Conservation (phyloP, 2,329 filamentous ascomycete genomes). For the Spiromastix sp. region DNA sequence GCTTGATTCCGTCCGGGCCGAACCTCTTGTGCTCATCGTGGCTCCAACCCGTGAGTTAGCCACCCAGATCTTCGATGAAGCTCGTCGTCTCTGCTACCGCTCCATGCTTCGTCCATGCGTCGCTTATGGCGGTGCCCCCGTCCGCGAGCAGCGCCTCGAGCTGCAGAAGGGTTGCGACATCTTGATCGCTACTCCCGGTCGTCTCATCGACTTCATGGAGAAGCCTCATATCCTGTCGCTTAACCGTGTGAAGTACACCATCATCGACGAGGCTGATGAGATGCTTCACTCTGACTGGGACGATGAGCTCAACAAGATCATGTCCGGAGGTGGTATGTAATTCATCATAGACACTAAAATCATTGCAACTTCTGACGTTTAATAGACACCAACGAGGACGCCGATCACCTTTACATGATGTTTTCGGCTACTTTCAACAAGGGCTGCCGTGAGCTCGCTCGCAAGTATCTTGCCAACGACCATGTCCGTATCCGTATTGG, state of each 20-base stretch:
- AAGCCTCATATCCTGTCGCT: conserved; percentile 40
- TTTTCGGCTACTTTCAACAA: conserved; percentile 95
- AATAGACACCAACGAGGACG: conserved; percentile 62
- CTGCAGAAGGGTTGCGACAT: conserved; percentile 80
- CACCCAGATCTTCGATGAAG: conserved; percentile 89
- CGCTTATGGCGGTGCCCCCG: conserved; percentile 72
- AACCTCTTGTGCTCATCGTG: conserved; percentile 79
- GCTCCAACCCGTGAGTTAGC: conserved; percentile 83
- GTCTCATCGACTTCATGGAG: conserved; percentile 73
- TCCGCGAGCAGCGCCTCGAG: conserved; percentile 59
- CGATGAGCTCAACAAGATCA: conserved; percentile 61
- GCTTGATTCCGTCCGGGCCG: conserved; percentile 53
- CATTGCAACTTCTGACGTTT: conserved; percentile 5
- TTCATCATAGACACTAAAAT: not conserved
- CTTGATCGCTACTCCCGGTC: conserved; percentile 77
- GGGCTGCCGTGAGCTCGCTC: conserved; percentile 63
- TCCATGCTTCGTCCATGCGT: conserved; percentile 90
- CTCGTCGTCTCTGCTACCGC: conserved; percentile 84
- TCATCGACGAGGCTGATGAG: conserved; percentile 94
- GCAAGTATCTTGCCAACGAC: conserved; percentile 60
- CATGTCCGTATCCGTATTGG: conserved; percentile 78
- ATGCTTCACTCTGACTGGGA: conserved; percentile 75
- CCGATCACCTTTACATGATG: conserved; percentile 61
- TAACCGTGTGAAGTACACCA: conserved; percentile 41
- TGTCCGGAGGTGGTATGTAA: conserved; percentile 66